Percentiles rank a stretch among this genome's conserved stretches.
Evolutionary conservation across 1,139 yeast genomes (phyloP).

Genomic region (Saccharomyces uvarum): DNA sequence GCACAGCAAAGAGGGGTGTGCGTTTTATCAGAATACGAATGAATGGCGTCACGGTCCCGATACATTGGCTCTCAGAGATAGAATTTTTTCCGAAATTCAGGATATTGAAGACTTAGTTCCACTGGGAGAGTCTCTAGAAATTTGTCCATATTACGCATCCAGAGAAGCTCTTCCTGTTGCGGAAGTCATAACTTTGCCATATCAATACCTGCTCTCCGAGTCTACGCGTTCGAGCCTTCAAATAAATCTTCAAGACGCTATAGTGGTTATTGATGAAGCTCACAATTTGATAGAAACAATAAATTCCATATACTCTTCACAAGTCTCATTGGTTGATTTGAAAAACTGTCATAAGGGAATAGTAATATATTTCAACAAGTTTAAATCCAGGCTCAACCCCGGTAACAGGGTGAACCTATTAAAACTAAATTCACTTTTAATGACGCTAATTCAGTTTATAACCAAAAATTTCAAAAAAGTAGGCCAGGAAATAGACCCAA

Average conservation of each 20-base stretch:
- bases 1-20: conserved; percentile 45
- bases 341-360: conserved; percentile 37
- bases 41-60: conserved; percentile 28
- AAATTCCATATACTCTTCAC: conserved; percentile 58
- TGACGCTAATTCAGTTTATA: conserved; percentile 44
- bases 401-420: conserved; percentile 64
- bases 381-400: conserved; percentile 56
- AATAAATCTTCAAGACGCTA: conserved; percentile 52
- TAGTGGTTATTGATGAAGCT: conserved; percentile 86
- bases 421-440: conserved; percentile 55
- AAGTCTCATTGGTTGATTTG: conserved; percentile 48
- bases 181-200: conserved; percentile 79
- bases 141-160: conserved; percentile 80
- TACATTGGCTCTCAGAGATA: conserved; percentile 49
- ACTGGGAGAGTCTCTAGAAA: conserved; percentile 48
- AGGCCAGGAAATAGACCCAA: conserved; percentile 47
- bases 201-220: conserved; percentile 65
- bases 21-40: conserved; percentile 36
- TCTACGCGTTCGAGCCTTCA: conserved; percentile 55
- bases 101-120: conserved; percentile 77
- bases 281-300: conserved; percentile 81
- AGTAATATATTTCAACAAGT: conserved; percentile 49
- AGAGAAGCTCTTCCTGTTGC: conserved; percentile 48
- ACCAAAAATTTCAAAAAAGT: conserved; percentile 32
- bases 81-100: conserved; percentile 51